phyloP scores from a whole-genome alignment of 164 flowering plant genomes.

The Amborella trichopoda region DNA sequence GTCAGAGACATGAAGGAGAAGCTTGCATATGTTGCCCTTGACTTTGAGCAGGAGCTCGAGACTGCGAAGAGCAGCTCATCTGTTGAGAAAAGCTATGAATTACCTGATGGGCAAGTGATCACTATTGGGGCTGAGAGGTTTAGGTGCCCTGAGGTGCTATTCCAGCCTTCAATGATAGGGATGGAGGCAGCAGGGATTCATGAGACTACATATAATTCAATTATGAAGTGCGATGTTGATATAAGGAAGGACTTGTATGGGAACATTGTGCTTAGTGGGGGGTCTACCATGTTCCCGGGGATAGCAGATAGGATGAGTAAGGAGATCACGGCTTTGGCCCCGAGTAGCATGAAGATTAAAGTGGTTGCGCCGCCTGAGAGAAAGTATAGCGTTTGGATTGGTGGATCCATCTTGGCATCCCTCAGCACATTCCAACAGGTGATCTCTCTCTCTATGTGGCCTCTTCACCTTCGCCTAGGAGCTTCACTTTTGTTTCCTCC shows the following conservation, averaged over 20 bases:
- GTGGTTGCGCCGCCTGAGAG: conserved; percentile 34
- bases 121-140: conserved; percentile 30
- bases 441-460: not conserved
- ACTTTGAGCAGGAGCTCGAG: conserved; percentile 23
- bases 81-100: conserved; percentile 25
- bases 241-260: conserved; percentile 33
- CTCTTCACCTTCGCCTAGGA: not conserved
- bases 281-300: conserved; percentile 30
- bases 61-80: conserved; percentile 21
- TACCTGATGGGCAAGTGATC: conserved; percentile 25
- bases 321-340: conserved; percentile 29
- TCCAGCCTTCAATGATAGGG: conserved; percentile 34
- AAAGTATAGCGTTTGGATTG: conserved; percentile 34
- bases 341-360: conserved; percentile 34
- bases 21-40: conserved; percentile 25
- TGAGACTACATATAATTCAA: conserved; percentile 29
- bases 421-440: conserved; percentile 35
- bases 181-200: conserved; percentile 34
- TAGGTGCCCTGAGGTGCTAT: conserved; percentile 30
- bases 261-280: conserved; percentile 30
- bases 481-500: no score
- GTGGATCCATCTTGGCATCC: conserved; percentile 30
- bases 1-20: conserved; percentile 60
- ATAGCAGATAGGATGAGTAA: conserved; percentile 33
- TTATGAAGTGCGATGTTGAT: conserved; percentile 31